Percentiles rank a stretch among this genome's conserved stretches.
Evolutionary conservation across 2,329 filamentous ascomycete genomes (phyloP).

Genomic region (Bipolaris gigantea): DNA sequence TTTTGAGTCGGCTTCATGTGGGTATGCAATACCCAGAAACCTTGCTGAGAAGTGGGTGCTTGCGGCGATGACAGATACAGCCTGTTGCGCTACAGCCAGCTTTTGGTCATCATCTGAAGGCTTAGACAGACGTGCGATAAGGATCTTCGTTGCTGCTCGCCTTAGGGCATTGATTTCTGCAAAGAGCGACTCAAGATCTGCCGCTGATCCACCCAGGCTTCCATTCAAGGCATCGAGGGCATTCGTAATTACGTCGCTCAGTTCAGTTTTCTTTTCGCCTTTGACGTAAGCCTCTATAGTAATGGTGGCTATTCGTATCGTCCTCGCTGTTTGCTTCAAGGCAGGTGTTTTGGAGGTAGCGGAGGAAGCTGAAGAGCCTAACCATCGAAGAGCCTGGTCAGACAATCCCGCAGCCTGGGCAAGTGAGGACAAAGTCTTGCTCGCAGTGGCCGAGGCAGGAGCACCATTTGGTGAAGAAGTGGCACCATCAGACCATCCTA

Average conservation of each 20-base stretch:
- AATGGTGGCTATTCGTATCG: constrained; percentile 36
- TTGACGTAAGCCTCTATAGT: constrained; percentile 34
- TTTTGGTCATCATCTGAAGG: background rate
- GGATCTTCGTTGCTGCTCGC: constrained; percentile 32
- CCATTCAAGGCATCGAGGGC: constrained; percentile 34
- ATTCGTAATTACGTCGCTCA: constrained; percentile 22
- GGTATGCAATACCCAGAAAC: constrained; percentile 31
- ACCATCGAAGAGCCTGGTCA: constrained; percentile 41
- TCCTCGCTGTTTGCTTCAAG: constrained; percentile 28
- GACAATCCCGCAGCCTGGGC: constrained; percentile 40
- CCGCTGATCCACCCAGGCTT: constrained; percentile 34
- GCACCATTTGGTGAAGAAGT: background rate
- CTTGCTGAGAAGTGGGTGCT: constrained; percentile 38
- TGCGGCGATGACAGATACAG: constrained; percentile 32
- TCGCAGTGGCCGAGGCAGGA: constrained; percentile 5
- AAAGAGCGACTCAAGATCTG: constrained; percentile 42
- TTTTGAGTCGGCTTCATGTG: constrained; percentile 22
- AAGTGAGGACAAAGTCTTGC: constrained; percentile 34
- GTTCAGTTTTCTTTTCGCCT: constrained; percentile 14
- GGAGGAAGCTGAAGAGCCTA: constrained; percentile 21
- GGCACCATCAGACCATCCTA: constrained; percentile 4
- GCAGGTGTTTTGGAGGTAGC: constrained; percentile 20
- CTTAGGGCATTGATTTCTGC: constrained; percentile 41
- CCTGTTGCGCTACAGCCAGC: constrained; percentile 14
- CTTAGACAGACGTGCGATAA: constrained; percentile 19